Percentiles rank a stretch among this genome's conserved stretches.
These are phyloP conservation scores for Colletotrichum sp. DNA, from an alignment of 2,329 filamentous ascomycete genomes.

Conservation along the genomic window DNA sequence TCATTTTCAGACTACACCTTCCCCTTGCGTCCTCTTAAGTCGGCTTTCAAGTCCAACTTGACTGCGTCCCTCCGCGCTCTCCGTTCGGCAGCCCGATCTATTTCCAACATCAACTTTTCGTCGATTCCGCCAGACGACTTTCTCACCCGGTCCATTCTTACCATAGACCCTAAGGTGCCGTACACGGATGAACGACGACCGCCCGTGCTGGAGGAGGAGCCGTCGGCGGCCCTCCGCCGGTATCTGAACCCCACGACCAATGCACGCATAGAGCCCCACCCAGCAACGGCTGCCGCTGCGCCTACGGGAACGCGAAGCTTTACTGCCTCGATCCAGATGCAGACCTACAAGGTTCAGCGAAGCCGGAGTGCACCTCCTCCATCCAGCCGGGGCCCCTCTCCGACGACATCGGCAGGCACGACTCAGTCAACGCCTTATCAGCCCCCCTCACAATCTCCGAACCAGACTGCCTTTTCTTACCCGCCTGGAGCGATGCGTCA, in stretches of 20 bases:
- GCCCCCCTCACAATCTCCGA: conserved; percentile 35
- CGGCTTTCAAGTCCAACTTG: conserved; percentile 72
- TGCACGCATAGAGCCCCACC: conserved; percentile 47
- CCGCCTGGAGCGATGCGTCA: conserved; percentile 60
- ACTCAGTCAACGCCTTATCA: conserved; percentile 32
- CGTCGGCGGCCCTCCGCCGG: conserved; percentile 69
- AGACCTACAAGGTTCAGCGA: conserved; percentile 68
- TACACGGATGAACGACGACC: conserved; percentile 73
- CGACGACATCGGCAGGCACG: conserved; percentile 34
- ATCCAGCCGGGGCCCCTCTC: conserved; percentile 34
- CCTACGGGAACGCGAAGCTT: conserved; percentile 43
- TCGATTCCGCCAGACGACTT: conserved; percentile 72
- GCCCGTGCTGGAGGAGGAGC: conserved; percentile 66
- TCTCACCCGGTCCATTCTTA: conserved; percentile 70
- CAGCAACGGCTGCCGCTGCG: conserved; percentile 30
- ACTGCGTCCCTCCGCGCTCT: conserved; percentile 70
- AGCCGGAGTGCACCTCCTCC: conserved; percentile 43
- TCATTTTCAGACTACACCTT: conserved; percentile 33
- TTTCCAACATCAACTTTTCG: conserved; percentile 67
- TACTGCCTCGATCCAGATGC: conserved; percentile 74
- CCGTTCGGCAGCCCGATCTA: conserved; percentile 67
- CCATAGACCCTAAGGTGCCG: conserved; percentile 69
- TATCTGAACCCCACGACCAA: conserved; percentile 70
- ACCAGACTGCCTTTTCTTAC: conserved; percentile 35
- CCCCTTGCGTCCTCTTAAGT: conserved; percentile 55